Evolutionary conservation across 2,329 filamentous ascomycete genomes (phyloP).

Genomic region (Fusarium setosum): DNA sequence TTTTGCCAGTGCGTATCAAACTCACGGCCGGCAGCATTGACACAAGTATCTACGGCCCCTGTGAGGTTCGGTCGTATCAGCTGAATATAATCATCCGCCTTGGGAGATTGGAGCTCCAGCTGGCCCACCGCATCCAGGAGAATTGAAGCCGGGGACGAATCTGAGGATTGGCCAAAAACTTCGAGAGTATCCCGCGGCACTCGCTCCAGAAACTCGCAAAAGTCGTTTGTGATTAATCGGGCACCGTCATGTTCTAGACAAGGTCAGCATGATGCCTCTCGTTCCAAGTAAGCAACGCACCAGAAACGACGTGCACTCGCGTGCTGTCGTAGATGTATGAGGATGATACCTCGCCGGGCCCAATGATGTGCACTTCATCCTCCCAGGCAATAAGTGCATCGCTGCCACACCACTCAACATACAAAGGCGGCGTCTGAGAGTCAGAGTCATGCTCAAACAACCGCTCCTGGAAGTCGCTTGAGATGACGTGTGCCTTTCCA

Average conservation of each 20-base stretch:
- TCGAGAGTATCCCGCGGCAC: slow-evolving; percentile 88
- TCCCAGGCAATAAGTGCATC: slow-evolving; percentile 97
- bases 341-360: slow-evolving; percentile 79
- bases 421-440: slow-evolving; percentile 85
- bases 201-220: slow-evolving; percentile 97
- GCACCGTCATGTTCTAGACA: slow-evolving; percentile 80
- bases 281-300: slow-evolving; percentile 52
- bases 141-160: slow-evolving; percentile 91
- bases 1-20: slow-evolving; percentile 95
- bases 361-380: slow-evolving; percentile 94
- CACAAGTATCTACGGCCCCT: slow-evolving; percentile 93
- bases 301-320: slow-evolving; percentile 87
- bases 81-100: slow-evolving; percentile 97
- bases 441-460: slow-evolving; percentile 92
- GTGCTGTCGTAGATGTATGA: slow-evolving; percentile 91
- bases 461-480: slow-evolving; percentile 92
- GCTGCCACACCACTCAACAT: slow-evolving; percentile 96
- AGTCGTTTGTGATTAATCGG: slow-evolving; percentile 87
- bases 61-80: slow-evolving; percentile 88
- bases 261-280: slow-evolving; percentile 12
- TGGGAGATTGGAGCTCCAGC: slow-evolving; percentile 92
- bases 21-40: slow-evolving; percentile 93
- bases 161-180: slow-evolving; percentile 89
- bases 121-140: slow-evolving; percentile 92
- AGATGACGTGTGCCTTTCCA: slow-evolving; percentile 91